Conservation (phyloP, 2,329 filamentous ascomycete genomes). For the Harringtonia aguacate region DNA sequence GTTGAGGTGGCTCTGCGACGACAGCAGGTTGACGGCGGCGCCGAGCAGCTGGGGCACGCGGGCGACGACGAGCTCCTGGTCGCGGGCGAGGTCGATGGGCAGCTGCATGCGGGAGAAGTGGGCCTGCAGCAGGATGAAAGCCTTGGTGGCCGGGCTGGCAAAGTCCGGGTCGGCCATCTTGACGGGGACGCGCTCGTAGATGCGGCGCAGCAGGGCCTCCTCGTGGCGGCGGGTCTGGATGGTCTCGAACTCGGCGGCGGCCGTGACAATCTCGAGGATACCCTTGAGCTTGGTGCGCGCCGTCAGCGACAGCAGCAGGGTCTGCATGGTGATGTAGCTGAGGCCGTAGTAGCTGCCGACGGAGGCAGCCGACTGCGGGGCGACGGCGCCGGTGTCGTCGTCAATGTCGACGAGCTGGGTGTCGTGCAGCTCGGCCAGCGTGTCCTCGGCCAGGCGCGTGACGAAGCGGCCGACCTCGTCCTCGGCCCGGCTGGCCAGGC, state of each 20-base stretch:
- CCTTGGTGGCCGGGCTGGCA: slow-evolving; percentile 96
- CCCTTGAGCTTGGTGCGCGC: slow-evolving; percentile 91
- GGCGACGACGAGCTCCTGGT: slow-evolving; percentile 78
- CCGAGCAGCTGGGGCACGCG: slow-evolving; percentile 83
- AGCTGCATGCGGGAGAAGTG: slow-evolving; percentile 97
- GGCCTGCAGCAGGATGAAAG: slow-evolving; percentile 91
- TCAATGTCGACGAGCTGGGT: slow-evolving; percentile 95
- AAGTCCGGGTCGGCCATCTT: slow-evolving; percentile 81
- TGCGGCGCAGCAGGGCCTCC: slow-evolving; percentile 73
- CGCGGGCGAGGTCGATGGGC: slow-evolving; percentile 88
- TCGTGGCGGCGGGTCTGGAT: slow-evolving; percentile 94
- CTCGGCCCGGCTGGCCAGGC: slow-evolving; percentile 75
- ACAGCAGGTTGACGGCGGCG: slow-evolving; percentile 88
- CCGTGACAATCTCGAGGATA: slow-evolving; percentile 92
- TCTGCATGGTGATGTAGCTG: slow-evolving; percentile 98
- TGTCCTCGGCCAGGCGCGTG: slow-evolving; percentile 89
- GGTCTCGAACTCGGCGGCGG: slow-evolving; percentile 90
- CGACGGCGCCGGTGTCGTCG: slow-evolving; percentile 75
- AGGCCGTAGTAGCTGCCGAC: slow-evolving; percentile 99
- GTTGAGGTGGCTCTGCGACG: slow-evolving; percentile 90
- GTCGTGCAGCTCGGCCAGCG: slow-evolving; percentile 79
- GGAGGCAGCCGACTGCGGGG: slow-evolving; percentile 91
- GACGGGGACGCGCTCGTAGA: slow-evolving; percentile 89
- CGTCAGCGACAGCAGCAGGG: slow-evolving; percentile 83
- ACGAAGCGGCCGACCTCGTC: slow-evolving; percentile 90